Evolutionary conservation across 306 rosid genomes (phyloP).

Genomic region (Inga laurina): DNA sequence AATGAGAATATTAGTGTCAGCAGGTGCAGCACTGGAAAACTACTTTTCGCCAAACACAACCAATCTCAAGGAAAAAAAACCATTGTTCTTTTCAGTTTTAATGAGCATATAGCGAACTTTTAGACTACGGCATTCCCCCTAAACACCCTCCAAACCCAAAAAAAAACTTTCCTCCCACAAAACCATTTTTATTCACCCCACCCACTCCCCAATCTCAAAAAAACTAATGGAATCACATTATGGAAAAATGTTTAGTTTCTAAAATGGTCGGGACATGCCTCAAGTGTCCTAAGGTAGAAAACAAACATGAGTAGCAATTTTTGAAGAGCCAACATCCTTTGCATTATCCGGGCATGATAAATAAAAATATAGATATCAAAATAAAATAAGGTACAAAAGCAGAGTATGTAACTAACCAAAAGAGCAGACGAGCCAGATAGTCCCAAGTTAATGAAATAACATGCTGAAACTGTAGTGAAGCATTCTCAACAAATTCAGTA

Average conservation of each 20-base stretch:
- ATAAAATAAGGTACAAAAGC: slow-evolving; percentile 1
- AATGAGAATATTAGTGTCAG: slow-evolving; percentile 19
- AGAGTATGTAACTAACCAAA: slow-evolving; percentile 64
- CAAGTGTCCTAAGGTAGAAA: not conserved
- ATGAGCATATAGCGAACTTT: not conserved
- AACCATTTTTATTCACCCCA: not conserved
- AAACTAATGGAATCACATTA: not conserved
- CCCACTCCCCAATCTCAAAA: not conserved
- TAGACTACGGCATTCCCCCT: not conserved
- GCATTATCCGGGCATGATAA: not conserved
- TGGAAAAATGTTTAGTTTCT: not conserved
- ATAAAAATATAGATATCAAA: slow-evolving; percentile 1
- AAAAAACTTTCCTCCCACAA: not conserved
- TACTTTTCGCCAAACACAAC: slow-evolving; percentile 5
- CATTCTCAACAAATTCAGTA: slow-evolving; percentile 83
- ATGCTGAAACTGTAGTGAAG: slow-evolving; percentile 85
- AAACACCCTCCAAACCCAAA: not conserved
- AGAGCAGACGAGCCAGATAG: slow-evolving; percentile 87
- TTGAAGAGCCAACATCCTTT: not conserved
- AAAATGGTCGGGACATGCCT: not conserved
- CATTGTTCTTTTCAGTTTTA: too few relatives aligned
- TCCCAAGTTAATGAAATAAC: slow-evolving; percentile 75
- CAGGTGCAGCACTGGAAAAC: slow-evolving; percentile 9
- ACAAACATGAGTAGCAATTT: not conserved
- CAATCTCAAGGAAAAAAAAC: slow-evolving; percentile 8